Evolutionary conservation across 805 yeast species (phyloP), one percentile per base, ranked within the genome.

Genomic region (Dipodascus albidus): DNA sequence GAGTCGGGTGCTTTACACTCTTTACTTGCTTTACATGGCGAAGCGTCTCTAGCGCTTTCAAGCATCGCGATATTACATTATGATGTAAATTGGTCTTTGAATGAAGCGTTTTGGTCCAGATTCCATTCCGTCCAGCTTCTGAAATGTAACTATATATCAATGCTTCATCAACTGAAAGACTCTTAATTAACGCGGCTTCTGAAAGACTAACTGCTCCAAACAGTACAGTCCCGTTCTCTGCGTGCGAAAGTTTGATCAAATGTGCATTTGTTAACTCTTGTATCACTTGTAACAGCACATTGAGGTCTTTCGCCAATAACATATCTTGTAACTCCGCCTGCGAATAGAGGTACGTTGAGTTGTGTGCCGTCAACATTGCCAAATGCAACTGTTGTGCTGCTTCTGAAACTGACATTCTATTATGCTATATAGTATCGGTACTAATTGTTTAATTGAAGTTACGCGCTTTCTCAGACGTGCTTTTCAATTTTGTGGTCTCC

Each of bases 81-180:
- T 87, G 95, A 66, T 88, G 96, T 56, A 88, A 69, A 62, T 87
- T 87, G 3, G 96, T 86, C 61, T 83, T 81, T 1, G 91, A 88
- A 64, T 85, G 85, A 57, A 88, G 77, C 1, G 95, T 86, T 70
- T 87, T 87, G 4, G 95, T 85, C 96, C 96, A 88, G 48, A 88
- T 87, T 51, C 96, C 96, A 67, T 86, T 95, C 68, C 95, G 73
- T 2, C 87, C 91, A 20, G 87, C 77, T 0, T 89, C 90, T 62
- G 83, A 90, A 57, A 87, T 86, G 62, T 85, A 80, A 1, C 87
- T 81, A 62, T 86, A 87, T 31, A 87, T 80, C 74, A 87, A 76
- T 23, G 85, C 80, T 66, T 87, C 95, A 62, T 87, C 95, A 47
- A 80, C 76, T 3, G 75, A 64, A 93, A 86, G 85, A 47, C 79